These are phyloP conservation scores for Phaeophleospora eucalypticola DNA, from an alignment of 2,329 filamentous ascomycete genomes.

Conservation along the genomic window DNA sequence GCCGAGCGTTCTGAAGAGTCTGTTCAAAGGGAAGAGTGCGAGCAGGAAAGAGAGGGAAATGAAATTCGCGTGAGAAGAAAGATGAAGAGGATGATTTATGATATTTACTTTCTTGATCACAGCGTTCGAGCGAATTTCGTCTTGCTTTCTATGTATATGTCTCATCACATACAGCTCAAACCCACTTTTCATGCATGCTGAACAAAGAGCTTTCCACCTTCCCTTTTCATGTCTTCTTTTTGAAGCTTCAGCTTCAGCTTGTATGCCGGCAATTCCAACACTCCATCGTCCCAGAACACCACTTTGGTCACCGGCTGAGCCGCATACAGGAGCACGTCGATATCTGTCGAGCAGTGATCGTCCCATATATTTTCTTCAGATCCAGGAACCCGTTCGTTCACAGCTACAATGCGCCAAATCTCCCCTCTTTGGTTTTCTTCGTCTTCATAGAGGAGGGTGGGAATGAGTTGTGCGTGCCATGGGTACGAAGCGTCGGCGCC, in stretches of 20 bases:
- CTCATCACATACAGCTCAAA: no score
- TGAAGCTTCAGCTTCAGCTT: constrained; percentile 17
- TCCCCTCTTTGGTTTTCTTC: constrained; percentile 24
- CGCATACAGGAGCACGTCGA: constrained; percentile 25
- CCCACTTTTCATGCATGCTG: no score
- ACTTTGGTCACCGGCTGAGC: constrained; percentile 28
- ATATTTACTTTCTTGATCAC: background rate
- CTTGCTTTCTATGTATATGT: no score
- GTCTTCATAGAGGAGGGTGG: constrained; percentile 28
- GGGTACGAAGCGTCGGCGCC: background rate
- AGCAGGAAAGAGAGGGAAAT: constrained; percentile 11
- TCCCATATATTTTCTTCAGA: constrained; percentile 15
- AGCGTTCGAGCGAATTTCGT: constrained; percentile 6
- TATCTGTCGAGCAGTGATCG: constrained; percentile 25
- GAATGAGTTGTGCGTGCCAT: constrained; percentile 26
- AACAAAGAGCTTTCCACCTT: no score
- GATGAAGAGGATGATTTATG: background rate
- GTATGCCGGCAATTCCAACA: constrained; percentile 28
- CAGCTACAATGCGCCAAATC: constrained; percentile 25
- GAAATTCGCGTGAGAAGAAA: constrained; percentile 4
- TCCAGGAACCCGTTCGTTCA: constrained; percentile 13
- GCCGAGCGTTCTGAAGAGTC: constrained; percentile 38
- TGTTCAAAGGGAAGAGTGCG: constrained; percentile 34
- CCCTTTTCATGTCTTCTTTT: background rate
- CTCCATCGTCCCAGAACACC: constrained; percentile 25